Conservation (phyloP, 371 early-diverging fungal genomes). For the Batkoa obscura region DNA sequence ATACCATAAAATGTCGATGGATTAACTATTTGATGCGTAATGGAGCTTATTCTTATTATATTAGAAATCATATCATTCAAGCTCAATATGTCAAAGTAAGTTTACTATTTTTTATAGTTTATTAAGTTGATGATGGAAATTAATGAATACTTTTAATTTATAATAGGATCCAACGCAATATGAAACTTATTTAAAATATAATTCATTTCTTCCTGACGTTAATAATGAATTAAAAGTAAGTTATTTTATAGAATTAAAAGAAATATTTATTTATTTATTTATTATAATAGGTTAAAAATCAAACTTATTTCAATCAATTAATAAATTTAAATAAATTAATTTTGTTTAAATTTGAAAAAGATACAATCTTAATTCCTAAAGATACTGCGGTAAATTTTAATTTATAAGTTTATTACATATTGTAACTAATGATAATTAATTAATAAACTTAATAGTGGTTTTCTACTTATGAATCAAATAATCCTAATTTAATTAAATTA, state of each 20-base stretch:
- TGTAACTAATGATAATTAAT: too few relatives aligned
- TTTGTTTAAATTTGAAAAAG: constrained; percentile 55
- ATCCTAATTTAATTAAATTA: constrained; percentile 21
- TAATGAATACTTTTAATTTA: neutral
- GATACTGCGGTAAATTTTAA: constrained; percentile 36
- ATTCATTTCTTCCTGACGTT: constrained; percentile 65
- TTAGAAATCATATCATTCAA: constrained; percentile 65
- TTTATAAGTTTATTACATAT: neutral
- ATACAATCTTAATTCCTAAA: constrained; percentile 59
- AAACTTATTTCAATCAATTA: constrained; percentile 32
- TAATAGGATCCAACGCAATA: constrained; percentile 28
- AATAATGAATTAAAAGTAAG: constrained; percentile 46
- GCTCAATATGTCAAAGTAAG: constrained; percentile 71
- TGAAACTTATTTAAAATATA: constrained; percentile 43
- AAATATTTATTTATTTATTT: neutral
- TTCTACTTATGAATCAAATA: constrained; percentile 28
- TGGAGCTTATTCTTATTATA: constrained; percentile 63
- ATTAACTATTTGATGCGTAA: constrained; percentile 39
- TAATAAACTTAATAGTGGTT: constrained; percentile 58
- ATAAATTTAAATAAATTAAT: constrained; percentile 42
- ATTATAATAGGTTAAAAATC: constrained; percentile 15
- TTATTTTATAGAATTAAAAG: too few relatives aligned
- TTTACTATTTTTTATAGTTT: neutral
- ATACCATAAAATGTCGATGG: constrained; percentile 28
- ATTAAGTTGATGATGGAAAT: too few relatives aligned